Percentiles rank a stretch among this genome's conserved stretches.
Evolutionary conservation across 2,329 filamentous ascomycete species (phyloP).

Genomic region (Exophiala bonariae): DNA sequence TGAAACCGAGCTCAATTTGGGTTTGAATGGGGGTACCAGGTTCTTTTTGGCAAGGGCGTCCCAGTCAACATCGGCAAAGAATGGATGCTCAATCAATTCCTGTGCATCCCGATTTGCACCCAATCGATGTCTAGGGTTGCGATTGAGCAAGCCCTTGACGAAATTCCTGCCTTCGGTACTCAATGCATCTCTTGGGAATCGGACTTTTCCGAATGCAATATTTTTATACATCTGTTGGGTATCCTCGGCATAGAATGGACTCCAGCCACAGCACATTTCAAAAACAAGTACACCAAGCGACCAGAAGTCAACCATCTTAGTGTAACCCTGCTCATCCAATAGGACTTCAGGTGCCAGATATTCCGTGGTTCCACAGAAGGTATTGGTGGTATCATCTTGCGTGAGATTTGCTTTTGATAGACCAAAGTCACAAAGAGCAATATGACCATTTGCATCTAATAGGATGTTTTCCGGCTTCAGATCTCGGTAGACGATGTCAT

Average conservation of each 20-base stretch:
- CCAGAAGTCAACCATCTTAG: constrained; percentile 99
- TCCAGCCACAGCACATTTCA: constrained; percentile 99
- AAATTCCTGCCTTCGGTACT: constrained; percentile 96
- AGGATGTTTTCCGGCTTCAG: constrained; percentile 97
- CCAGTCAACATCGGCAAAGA: constrained; percentile 96
- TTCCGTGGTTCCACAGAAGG: constrained; percentile 97
- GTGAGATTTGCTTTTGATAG: constrained; percentile 96
- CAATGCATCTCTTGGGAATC: constrained; percentile 91
- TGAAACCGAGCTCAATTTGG: constrained; percentile 90
- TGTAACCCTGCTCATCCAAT: constrained; percentile 94
- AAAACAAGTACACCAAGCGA: constrained; percentile 96
- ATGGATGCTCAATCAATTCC: constrained; percentile 89
- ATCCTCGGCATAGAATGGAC: constrained; percentile 97
- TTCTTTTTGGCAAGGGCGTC: constrained; percentile 82
- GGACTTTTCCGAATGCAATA: constrained; percentile 97
- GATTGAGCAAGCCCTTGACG: constrained; percentile 94
- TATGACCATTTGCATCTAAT: constrained; percentile 94
- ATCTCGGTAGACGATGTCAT: constrained; percentile 97
- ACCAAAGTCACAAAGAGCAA: constrained; percentile 95
- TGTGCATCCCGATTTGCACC: constrained; percentile 89
- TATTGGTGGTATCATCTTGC: constrained; percentile 97
- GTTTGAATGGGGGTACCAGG: constrained; percentile 95
- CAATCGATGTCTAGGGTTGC: constrained; percentile 92
- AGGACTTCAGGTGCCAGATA: constrained; percentile 95
- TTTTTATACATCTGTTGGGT: constrained; percentile 99